phyloP scores from a whole-genome alignment of 2,329 filamentous ascomycete species.

The Diaporthe velutina region DNA sequence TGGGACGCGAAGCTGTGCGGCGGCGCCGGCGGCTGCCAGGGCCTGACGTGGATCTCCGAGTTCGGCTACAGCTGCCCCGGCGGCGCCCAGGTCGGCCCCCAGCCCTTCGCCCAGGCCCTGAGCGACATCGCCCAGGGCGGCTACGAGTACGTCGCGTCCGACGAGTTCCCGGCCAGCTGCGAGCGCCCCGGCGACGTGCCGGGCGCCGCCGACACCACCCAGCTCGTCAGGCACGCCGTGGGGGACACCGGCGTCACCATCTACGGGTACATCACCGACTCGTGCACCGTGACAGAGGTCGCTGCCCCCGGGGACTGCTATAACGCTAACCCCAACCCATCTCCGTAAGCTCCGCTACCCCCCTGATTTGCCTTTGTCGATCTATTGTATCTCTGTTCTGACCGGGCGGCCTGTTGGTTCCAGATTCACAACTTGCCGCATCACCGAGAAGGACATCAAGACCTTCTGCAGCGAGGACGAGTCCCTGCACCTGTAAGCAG shows the following conservation, averaged over 20 bases:
- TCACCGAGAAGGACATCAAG: conserved; percentile 22
- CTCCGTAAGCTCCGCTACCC: background rate
- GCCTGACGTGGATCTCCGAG: conserved; percentile 4
- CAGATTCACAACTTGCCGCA: conserved; percentile 3
- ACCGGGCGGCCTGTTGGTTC: background rate
- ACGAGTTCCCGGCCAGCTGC: conserved; percentile 24
- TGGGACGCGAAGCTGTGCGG: conserved; percentile 1
- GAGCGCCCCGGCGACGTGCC: background rate
- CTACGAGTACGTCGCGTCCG: conserved; percentile 9
- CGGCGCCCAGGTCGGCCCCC: background rate
- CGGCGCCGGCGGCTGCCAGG: conserved; percentile 20
- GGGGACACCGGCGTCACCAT: background rate
- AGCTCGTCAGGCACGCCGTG: background rate
- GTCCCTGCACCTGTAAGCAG: conserved; percentile 22
- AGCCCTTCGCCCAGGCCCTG: background rate
- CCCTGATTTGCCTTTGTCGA: background rate
- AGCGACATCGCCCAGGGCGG: background rate
- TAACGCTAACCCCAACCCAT: conserved; percentile 11
- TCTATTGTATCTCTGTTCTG: background rate
- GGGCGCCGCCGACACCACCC: background rate
- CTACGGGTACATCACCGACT: conserved; percentile 20
- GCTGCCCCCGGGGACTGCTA: background rate
- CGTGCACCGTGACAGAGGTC: background rate
- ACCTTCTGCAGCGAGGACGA: conserved; percentile 16
- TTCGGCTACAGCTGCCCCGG: conserved; percentile 7